phyloP scores from a whole-genome alignment of 495 filamentous ascomycete species.

The Clohesyomyces aquaticus region DNA sequence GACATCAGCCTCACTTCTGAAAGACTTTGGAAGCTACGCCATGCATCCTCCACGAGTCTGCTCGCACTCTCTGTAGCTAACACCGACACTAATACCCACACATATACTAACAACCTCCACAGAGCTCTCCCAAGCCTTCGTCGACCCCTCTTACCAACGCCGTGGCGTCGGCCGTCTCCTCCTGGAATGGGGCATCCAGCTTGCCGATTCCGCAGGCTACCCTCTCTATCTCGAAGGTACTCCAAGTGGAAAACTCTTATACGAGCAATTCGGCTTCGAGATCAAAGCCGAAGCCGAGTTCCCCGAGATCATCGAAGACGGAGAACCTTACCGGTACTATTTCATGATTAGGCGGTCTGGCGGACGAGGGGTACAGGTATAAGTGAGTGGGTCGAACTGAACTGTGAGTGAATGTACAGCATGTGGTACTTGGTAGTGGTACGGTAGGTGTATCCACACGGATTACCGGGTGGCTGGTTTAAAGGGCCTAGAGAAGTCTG shows the following conservation, averaged over 20 bases:
- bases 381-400: too few relatives aligned
- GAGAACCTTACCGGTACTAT: constrained; percentile 43
- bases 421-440: too few relatives aligned
- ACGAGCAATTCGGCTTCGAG: constrained; percentile 48
- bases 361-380: too few relatives aligned
- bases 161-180: constrained; percentile 56
- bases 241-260: constrained; percentile 56
- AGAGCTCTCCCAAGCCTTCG: constrained; percentile 46
- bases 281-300: neutral
- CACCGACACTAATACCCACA: neutral
- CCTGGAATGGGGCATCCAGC: constrained; percentile 54
- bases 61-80: neutral
- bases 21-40: too few relatives aligned
- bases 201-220: constrained; percentile 54
- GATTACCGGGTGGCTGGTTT: too few relatives aligned
- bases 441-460: too few relatives aligned
- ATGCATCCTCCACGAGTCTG: neutral
- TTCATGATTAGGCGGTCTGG: constrained; percentile 1
- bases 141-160: constrained; percentile 53
- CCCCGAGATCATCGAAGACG: constrained; percentile 55
- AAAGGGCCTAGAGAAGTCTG: too few relatives aligned
- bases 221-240: constrained; percentile 61
- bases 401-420: too few relatives aligned
- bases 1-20: too few relatives aligned
- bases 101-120: constrained; percentile 24